Evolutionary conservation across 768 basidiomycete species (phyloP), one percentile per base, ranked within the genome.

Genomic region (Podaxis sp.): DNA sequence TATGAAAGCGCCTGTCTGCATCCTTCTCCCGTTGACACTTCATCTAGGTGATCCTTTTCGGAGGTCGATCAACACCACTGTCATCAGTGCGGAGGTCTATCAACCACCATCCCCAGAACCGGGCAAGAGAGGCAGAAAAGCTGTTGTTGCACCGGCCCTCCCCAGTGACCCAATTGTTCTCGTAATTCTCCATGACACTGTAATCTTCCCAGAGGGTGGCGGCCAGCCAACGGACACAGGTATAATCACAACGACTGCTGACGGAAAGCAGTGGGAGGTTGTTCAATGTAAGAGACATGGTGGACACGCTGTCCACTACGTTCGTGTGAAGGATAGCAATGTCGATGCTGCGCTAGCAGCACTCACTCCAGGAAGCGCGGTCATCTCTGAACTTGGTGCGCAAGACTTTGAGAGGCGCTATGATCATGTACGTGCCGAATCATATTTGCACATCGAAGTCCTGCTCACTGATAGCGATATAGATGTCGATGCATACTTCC

Each of bases 401-500:
- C 75, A 77, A 21, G 91, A 87, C 14, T 86, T 79, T 71, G 78
- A 81, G 61, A 77, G 88, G 64, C 79, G 92, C 62, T 81, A 85
- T 63, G 91, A 94, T 68, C 88, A 90, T 77, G 89, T 87, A 73
- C 63, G 85, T 73, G 37, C 53, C 36, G 16, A 27, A 37, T 32
- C 44, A 32, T 18, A 40, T 23, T 54, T 23, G 21, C 5, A 51
- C 25, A 23, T 52, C 37, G 59, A n/a, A 10, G 13, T 36, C 16
- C 38, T 38, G 40, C 56, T 58, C 54, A 44, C 61, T 48, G 37
- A 9, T 27, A 35, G 37, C 28, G 28, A 7, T 13, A 58, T 65
- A 91, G 88, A 90, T 90, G 88, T 82, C 85, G 14, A 84, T 91
- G 82, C 91, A 94, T 71, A 92, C 91, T 1, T 88, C 88, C 0